Percentiles rank a stretch among this genome's conserved stretches.
Conservation (phyloP, 495 filamentous ascomycete genomes). For the Elaphomyces granulatus region DNA sequence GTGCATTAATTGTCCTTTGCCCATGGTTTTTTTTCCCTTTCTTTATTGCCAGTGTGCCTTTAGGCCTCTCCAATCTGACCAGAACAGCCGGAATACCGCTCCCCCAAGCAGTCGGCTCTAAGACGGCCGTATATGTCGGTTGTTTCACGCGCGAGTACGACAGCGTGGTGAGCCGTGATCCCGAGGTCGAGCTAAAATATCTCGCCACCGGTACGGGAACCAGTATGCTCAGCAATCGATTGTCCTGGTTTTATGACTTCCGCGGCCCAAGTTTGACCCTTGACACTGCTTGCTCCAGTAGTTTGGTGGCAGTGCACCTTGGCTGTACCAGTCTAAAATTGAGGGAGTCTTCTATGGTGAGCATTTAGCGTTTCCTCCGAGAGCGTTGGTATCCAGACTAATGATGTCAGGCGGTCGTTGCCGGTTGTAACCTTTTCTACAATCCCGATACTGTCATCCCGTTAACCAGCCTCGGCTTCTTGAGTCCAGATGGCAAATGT, state of each 20-base stretch:
- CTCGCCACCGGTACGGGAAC: conserved; percentile 25
- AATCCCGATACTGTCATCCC: conserved; percentile 9
- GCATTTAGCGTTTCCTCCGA: conserved; percentile 17
- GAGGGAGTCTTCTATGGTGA: conserved; percentile 16
- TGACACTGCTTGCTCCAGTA: conserved; percentile 32
- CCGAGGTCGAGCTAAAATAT: conserved; percentile 13
- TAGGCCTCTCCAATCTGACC: too few species aligned
- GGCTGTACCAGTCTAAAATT: conserved; percentile 3
- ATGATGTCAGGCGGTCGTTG: conserved; percentile 11
- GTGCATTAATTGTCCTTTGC: too few species aligned
- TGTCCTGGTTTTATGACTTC: conserved; percentile 14
- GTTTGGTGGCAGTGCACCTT: conserved; percentile 24
- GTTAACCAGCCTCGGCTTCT: conserved; percentile 12
- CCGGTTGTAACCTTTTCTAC: conserved; percentile 14
- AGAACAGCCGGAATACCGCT: too few species aligned
- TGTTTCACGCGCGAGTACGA: conserved; percentile 19
- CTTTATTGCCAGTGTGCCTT: too few species aligned
- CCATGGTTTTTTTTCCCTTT: too few species aligned
- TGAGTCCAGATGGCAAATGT: conserved; percentile 16
- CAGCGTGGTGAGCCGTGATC: conserved; percentile 16
- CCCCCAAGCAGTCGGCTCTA: conserved; percentile 12
- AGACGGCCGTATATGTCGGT: conserved; percentile 17
- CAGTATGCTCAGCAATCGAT: conserved; percentile 20
- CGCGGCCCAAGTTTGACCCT: conserved; percentile 19
- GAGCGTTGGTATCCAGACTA: too few species aligned